Conservation (phyloP, 164 flowering plant genomes). For the Magnolia kwangsiensis region DNA sequence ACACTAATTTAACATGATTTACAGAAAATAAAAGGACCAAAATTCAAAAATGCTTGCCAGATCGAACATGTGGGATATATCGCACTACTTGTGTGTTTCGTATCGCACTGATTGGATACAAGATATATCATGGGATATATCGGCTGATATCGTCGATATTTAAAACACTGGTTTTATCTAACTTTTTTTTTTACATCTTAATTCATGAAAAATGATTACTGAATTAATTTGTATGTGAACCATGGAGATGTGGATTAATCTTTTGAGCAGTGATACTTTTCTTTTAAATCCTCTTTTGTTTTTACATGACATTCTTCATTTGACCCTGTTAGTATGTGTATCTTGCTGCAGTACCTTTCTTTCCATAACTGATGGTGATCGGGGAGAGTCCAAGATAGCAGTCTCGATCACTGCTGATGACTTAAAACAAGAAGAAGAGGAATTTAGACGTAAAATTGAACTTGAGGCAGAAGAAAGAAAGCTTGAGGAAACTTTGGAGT, state of each 20-base stretch:
- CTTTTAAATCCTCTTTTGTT: not conserved
- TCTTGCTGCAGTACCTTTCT: slow-evolving; percentile 41
- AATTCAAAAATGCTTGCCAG: too few species aligned
- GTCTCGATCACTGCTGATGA: slow-evolving; percentile 33
- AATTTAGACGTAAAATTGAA: slow-evolving; percentile 59
- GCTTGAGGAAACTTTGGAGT: slow-evolving; percentile 92
- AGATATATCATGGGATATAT: too few species aligned
- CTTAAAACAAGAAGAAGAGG: slow-evolving; percentile 58
- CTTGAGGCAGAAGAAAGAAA: slow-evolving; percentile 95
- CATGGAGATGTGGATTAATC: not conserved
- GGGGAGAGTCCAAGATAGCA: slow-evolving; percentile 29
- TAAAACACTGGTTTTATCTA: too few species aligned
- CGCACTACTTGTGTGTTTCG: too few species aligned
- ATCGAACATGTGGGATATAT: too few species aligned
- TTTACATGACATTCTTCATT: not conserved
- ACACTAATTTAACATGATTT: too few species aligned
- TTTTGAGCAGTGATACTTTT: not conserved
- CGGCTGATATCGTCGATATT: too few species aligned
- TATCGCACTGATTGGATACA: too few species aligned
- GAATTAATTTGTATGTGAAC: not conserved
- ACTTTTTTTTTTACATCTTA: too few species aligned
- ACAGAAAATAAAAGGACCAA: too few species aligned
- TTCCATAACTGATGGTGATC: slow-evolving; percentile 43
- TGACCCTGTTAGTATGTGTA: slow-evolving; percentile 11
- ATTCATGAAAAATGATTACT: too few species aligned